Evolutionary conservation across 2,329 filamentous ascomycete species (phyloP).

Genomic region (Penicillium sumatraense): DNA sequence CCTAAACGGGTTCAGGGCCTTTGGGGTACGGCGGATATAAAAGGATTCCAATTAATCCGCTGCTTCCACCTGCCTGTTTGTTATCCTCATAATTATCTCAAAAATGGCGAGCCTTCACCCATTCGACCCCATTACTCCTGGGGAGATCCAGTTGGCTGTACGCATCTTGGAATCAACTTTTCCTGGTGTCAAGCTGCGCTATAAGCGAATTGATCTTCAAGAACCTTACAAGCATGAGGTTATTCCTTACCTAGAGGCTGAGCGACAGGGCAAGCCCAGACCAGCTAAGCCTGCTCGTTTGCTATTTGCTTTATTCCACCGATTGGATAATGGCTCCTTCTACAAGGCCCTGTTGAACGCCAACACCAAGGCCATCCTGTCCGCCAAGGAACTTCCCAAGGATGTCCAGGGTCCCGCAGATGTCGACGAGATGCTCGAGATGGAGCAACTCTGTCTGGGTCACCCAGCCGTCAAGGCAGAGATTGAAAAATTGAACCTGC

Average conservation of each 20-base stretch:
- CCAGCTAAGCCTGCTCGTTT: slow-evolving; percentile 56
- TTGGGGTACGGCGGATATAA: slow-evolving; percentile 7
- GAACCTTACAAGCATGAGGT: slow-evolving; percentile 66
- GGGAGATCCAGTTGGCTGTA: slow-evolving; percentile 46
- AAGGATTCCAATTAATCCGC: not conserved
- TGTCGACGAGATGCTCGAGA: slow-evolving; percentile 62
- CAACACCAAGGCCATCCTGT: slow-evolving; percentile 40
- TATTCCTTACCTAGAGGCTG: slow-evolving; percentile 66
- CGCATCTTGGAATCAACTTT: slow-evolving; percentile 43
- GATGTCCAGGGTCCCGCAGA: slow-evolving; percentile 59
- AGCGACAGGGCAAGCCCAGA: slow-evolving; percentile 57
- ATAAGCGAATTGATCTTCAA: slow-evolving; percentile 70
- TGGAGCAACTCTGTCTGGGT: slow-evolving; percentile 61
- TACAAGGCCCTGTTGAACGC: slow-evolving; percentile 46
- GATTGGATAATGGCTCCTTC: slow-evolving; percentile 48
- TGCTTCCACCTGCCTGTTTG: slow-evolving; percentile 3
- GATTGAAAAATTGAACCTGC: slow-evolving; percentile 63
- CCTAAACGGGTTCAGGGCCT: slow-evolving; percentile 10
- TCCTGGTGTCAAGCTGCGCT: slow-evolving; percentile 46
- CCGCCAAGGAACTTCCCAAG: slow-evolving; percentile 51
- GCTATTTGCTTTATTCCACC: slow-evolving; percentile 57
- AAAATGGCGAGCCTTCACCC: slow-evolving; percentile 39
- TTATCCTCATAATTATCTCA: not conserved
- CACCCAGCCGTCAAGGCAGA: slow-evolving; percentile 63
- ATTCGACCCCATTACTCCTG: slow-evolving; percentile 46